Base-by-base conservation (phyloP, 2,329 filamentous ascomycete genomes). In the Fusarium sp. region DNA sequence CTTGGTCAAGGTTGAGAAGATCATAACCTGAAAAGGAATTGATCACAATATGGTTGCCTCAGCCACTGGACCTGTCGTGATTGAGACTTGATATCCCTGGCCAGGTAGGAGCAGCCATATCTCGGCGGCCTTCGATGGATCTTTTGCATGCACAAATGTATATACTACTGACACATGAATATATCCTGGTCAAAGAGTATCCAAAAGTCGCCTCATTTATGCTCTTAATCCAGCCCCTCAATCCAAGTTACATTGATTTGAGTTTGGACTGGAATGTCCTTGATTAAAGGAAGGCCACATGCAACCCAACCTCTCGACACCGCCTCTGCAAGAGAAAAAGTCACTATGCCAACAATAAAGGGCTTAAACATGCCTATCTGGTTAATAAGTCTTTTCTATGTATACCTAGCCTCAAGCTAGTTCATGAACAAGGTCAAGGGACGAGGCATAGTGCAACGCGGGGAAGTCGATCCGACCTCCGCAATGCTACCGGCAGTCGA, bases 1-100 rank as follows among this genome's bases (percentile, higher is more conserved):
- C 60, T 83, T 98, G 67, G 90, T 98, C 31, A 92, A 91, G 81
- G 88, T 97, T 60, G 88, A 87, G 62, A 97, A 95, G 84, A 84
- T 24, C 8, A 8, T 27, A 24, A 48, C 22, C 2, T 48, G 22
- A 48, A 2, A 18, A 27, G 24, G 22, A 27, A 27, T 18, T 1
- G 22, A 27, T 2, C 22, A 27, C 5, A 10, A 2, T 5, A 48
- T 1, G 14, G 22, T 18, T 27, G 9, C 22, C 8, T 48, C 5
- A 48, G 16, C 4, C 5, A 18, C 22, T 18, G 22, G 22, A 48
- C 10, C 43, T 27, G 16, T 48, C 43, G 16, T 24, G 43, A 6
- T 9, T 48, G 14, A 14, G 14, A 48, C 22, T 6, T 5, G 5
- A 24, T 24, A 22, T 8, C 43, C 22, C 41, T 43, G 11, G 41